Evolutionary conservation across 1,284 basidiomycete species (phyloP).

Genomic region (Tilletia setariae): DNA sequence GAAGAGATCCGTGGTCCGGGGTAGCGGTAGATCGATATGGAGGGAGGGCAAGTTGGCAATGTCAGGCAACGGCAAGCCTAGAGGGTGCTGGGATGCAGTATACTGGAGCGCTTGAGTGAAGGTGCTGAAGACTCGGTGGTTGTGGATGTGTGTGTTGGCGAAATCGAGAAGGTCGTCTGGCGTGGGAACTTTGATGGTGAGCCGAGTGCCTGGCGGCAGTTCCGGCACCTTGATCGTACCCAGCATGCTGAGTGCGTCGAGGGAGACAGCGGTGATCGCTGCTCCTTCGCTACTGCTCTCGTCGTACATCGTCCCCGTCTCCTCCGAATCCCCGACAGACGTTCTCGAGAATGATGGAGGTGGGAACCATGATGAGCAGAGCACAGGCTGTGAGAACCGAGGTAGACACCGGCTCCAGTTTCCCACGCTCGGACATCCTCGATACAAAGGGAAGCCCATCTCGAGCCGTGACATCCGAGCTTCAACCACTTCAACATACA

Average conservation of each 20-base stretch:
- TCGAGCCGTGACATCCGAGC: neutral
- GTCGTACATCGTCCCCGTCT: neutral
- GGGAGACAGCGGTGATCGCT: neutral
- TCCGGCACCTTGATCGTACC: neutral
- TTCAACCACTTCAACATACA: neutral
- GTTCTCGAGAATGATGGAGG: too few relatives aligned
- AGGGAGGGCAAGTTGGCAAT: neutral
- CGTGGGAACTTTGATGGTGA: neutral
- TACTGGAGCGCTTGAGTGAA: neutral
- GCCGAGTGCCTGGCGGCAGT: slow-evolving; percentile 5
- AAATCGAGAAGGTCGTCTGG: slow-evolving; percentile 6
- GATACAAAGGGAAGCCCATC: too few relatives aligned
- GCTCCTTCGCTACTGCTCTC: neutral
- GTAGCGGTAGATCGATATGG: neutral
- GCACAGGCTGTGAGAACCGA: too few relatives aligned
- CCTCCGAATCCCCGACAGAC: too few relatives aligned
- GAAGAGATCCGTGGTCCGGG: neutral
- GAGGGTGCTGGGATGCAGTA: neutral
- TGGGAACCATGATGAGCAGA: too few relatives aligned
- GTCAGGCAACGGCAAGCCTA: neutral
- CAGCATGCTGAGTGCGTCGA: neutral
- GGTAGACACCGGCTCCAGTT: too few relatives aligned
- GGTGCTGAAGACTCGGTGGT: neutral
- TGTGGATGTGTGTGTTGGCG: slow-evolving; percentile 11
- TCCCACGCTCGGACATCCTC: too few relatives aligned